phyloP scores from a whole-genome alignment of 352 stramenopile species.

The Elongisporangium prolatum region DNA sequence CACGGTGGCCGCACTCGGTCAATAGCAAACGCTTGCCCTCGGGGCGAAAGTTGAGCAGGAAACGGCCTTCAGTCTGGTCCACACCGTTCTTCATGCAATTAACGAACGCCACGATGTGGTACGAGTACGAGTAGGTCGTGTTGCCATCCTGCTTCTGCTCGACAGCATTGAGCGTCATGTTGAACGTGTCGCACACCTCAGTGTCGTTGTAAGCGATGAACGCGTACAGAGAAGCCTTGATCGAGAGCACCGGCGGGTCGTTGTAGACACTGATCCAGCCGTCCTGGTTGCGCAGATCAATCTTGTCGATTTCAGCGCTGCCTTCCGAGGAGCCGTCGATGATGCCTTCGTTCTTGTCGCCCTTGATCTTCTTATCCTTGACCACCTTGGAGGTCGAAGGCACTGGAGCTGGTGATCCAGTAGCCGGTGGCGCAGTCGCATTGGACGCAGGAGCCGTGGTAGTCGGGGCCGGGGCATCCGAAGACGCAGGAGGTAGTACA shows the following conservation, averaged over 20 bases:
- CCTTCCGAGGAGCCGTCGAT: slow-evolving; percentile 77
- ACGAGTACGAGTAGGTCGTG: slow-evolving; percentile 40
- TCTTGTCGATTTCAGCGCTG: slow-evolving; percentile 81
- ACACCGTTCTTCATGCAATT: slow-evolving; percentile 47
- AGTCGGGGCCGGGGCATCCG: too few species aligned
- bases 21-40: slow-evolving; percentile 74
- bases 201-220: slow-evolving; percentile 86
- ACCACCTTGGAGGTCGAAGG: slow-evolving; percentile 2
- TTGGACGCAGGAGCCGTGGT: background rate
- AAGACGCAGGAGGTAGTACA: background rate
- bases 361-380: slow-evolving; percentile 70
- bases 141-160: slow-evolving; percentile 79
- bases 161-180: slow-evolving; percentile 84
- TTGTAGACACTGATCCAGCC: slow-evolving; percentile 80
- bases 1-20: slow-evolving; percentile 78
- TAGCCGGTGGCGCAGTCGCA: background rate
- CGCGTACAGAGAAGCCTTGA: slow-evolving; percentile 82
- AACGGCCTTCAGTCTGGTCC: slow-evolving; percentile 20
- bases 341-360: slow-evolving; percentile 67
- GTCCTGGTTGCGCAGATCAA: slow-evolving; percentile 66
- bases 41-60: slow-evolving; percentile 84
- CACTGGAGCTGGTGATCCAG: background rate
- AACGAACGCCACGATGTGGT: slow-evolving; percentile 84
- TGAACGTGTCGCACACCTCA: slow-evolving; percentile 77
- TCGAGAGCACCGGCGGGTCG: slow-evolving; percentile 69